Evolutionary conservation across 2,329 filamentous ascomycete genomes (phyloP).

Genomic region (Pseudogymnoascus sp.): DNA sequence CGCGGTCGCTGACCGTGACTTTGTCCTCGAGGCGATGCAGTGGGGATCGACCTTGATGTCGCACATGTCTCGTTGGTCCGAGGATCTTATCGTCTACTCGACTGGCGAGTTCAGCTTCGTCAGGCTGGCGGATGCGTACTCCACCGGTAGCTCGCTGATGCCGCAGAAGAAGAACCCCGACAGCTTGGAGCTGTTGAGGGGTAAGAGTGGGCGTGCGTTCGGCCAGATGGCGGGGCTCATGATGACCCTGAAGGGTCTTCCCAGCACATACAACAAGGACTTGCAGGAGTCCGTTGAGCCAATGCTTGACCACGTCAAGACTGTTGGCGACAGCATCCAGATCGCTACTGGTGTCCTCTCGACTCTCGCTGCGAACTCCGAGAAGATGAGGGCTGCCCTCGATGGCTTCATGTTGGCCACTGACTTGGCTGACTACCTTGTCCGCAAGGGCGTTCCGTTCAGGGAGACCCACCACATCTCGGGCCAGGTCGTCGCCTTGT

Average conservation of each 20-base stretch:
- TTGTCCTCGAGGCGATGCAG: constrained; percentile 72
- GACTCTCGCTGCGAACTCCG: constrained; percentile 60
- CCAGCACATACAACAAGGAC: constrained; percentile 84
- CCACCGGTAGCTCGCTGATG: constrained; percentile 69
- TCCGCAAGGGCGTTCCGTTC: constrained; percentile 64
- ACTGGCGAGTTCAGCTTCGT: constrained; percentile 70
- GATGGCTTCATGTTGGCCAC: constrained; percentile 77
- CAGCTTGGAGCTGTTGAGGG: constrained; percentile 64
- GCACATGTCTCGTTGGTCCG: constrained; percentile 71
- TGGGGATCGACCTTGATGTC: constrained; percentile 72
- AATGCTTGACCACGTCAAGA: constrained; percentile 79
- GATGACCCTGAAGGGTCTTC: constrained; percentile 62
- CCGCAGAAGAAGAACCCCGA: constrained; percentile 81
- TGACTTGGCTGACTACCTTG: constrained; percentile 57
- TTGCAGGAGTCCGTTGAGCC: constrained; percentile 78
- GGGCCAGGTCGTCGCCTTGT: constrained; percentile 62
- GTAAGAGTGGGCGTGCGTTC: constrained; percentile 68
- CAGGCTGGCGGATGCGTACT: constrained; percentile 68
- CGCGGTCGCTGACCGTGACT: constrained; percentile 70
- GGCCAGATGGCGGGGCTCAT: constrained; percentile 76
- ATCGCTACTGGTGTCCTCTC: constrained; percentile 75
- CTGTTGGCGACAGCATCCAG: constrained; percentile 68
- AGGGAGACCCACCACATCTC: constrained; percentile 73
- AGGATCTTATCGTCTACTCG: constrained; percentile 80
- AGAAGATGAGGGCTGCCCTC: constrained; percentile 71